Evolutionary conservation across 2,329 filamentous ascomycete species (phyloP).

Genomic region (Harringtonia aguacate): DNA sequence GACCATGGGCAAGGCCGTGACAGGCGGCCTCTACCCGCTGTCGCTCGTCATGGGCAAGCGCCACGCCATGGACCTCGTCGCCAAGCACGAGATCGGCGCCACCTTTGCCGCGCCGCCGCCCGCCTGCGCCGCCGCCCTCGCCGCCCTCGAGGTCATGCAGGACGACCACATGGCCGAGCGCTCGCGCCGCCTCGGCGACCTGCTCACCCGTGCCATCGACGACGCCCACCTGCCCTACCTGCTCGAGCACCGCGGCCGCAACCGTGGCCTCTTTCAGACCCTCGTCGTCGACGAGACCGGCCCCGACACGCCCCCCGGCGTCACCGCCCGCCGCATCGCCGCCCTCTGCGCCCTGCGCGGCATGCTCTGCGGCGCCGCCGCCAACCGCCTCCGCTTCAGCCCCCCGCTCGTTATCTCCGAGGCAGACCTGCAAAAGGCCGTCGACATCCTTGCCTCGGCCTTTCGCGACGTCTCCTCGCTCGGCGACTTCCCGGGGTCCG

Average conservation of each 20-base stretch:
- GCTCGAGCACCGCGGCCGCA: constrained; percentile 1
- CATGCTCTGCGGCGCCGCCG: constrained; percentile 1
- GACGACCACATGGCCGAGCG: constrained; percentile 1
- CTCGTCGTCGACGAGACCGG: constrained; percentile 1
- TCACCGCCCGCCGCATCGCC: constrained; percentile 1
- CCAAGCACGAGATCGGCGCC: constrained; percentile 1
- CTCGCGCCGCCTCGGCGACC: background rate
- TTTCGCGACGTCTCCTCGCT: background rate
- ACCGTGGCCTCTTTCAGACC: constrained; percentile 3
- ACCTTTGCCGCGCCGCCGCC: constrained; percentile 1
- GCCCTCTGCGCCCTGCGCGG: constrained; percentile 1
- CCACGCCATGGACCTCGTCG: background rate
- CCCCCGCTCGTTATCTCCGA: constrained; percentile 3
- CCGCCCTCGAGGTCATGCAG: constrained; percentile 1
- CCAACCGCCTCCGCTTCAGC: constrained; percentile 3
- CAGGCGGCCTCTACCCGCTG: constrained; percentile 2
- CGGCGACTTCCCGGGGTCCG: constrained; percentile 1
- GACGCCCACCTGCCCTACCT: constrained; percentile 2
- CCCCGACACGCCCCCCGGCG: too few species aligned
- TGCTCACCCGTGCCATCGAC: constrained; percentile 2
- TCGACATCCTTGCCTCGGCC: constrained; percentile 1
- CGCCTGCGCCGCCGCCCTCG: constrained; percentile 2
- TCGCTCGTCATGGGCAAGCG: constrained; percentile 3
- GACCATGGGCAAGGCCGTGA: constrained; percentile 1
- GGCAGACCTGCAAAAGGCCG: background rate